Evolutionary conservation across 73 alveolate genomes (phyloP), one percentile per base, ranked within the genome.

Genomic region (Tetrahymena thermophila): DNA sequence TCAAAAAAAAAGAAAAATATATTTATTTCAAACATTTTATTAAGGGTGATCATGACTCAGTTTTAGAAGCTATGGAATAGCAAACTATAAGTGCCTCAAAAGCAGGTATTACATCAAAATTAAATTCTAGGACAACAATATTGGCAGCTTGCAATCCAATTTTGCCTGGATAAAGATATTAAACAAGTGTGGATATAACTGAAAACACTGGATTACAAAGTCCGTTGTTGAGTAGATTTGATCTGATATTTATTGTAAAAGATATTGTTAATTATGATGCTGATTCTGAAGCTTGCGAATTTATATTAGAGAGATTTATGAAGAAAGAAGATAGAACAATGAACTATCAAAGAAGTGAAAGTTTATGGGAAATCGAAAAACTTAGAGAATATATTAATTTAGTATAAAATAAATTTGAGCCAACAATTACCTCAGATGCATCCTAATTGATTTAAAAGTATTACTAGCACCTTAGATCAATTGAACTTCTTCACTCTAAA

Each of bases 41-140:
- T 23, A 50, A 71, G 89, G 89, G 89, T 71, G 89, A 71, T 71
- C 89, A 71, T 25, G 89, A 71, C 31, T 96, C 98, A 43, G 96
- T 98, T 21, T 98, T 97, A 94, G 99, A 98, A 95, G 98, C 98
- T n/a, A 97, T 98, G 98, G 99, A 98, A 58, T 85, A 97, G 94
- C 96, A 98, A 96, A 97, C 97, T 0, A 96, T 98, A 11, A 96
- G 98, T 93, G 97, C 97, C 55, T 96, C 98, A 23, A 98, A 98
- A 85, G 99, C 98, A 25, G 98, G 98, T 11, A 96, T 97, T 16
- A 96, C 96, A n/a, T 96, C 99, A 56, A 97, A 97, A 58, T 94
- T 98, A 19, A 97, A 97, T 95, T 94, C 99, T 11, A 83, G 99
- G 94, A 85, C 99, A 0, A 96, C 99, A 2, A 97, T 98, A 19